Evolutionary conservation across 129 eudicot species (phyloP).

Genomic region (Mikania micrantha): DNA sequence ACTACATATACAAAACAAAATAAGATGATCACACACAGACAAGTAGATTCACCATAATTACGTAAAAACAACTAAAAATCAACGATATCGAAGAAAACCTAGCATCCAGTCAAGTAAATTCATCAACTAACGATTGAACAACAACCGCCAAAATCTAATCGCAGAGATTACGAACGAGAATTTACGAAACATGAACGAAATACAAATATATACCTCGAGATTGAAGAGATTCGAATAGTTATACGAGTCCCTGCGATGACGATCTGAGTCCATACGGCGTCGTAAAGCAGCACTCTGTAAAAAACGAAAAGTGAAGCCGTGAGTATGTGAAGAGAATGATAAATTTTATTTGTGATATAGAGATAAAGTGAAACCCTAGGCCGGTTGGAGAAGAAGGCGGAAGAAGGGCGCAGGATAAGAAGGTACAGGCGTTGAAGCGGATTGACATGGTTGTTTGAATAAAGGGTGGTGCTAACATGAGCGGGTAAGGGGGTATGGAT

Average conservation of each 20-base stretch:
- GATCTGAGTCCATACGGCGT: conserved; percentile 52
- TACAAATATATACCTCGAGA: conserved; percentile 60
- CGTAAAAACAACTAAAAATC: background rate
- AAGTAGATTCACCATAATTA: conserved; percentile 8
- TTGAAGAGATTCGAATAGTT: conserved; percentile 81
- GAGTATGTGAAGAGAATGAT: background rate
- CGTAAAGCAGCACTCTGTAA: conserved; percentile 8
- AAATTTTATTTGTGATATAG: conserved; percentile 2
- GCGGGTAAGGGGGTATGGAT: conserved; percentile 16
- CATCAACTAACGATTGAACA: conserved; percentile 9
- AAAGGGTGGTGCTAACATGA: conserved; percentile 29
- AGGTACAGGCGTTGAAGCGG: conserved; percentile 14
- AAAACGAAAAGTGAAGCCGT: conserved; percentile 4
- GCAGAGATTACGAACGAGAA: conserved; percentile 8
- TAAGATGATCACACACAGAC: conserved; percentile 4
- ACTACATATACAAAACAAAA: conserved; percentile 39
- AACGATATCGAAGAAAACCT: background rate
- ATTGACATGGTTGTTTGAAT: conserved; percentile 18
- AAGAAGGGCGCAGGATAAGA: conserved; percentile 37
- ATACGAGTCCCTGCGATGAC: conserved; percentile 33
- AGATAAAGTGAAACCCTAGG: conserved; percentile 33
- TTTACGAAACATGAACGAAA: background rate
- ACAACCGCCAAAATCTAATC: background rate
- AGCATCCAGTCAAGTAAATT: conserved; percentile 11
- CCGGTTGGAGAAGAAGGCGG: conserved; percentile 39